Conservation (phyloP, 805 yeast species). For the Myxozyma melibiosi region DNA sequence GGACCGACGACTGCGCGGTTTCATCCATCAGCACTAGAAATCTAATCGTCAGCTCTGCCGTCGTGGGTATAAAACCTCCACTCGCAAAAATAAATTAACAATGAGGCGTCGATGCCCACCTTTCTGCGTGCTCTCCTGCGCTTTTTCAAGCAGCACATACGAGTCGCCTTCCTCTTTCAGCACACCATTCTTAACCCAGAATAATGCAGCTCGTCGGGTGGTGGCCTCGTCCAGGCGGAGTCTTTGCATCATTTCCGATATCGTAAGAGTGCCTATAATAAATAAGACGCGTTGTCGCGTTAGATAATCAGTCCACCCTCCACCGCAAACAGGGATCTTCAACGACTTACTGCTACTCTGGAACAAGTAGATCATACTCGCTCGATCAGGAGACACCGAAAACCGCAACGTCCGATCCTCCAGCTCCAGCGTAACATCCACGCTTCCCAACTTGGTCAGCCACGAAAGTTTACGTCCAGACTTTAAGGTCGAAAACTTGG, state of each 20-base stretch:
- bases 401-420: conserved; percentile 48
- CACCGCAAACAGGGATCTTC: no score
- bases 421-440: conserved; percentile 61
- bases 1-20: conserved; percentile 34
- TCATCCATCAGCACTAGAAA: conserved; percentile 14
- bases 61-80: background rate
- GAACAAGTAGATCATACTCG: conserved; percentile 61
- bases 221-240: conserved; percentile 50
- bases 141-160: conserved; percentile 49
- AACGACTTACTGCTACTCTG: conserved; percentile 37
- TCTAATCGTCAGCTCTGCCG: background rate
- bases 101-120: background rate
- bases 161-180: conserved; percentile 47
- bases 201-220: conserved; percentile 49
- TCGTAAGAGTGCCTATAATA: conserved; percentile 37
- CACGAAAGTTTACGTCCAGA: conserved; percentile 62
- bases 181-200: conserved; percentile 68
- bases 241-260: conserved; percentile 42
- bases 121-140: conserved; percentile 32
- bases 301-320: no score
- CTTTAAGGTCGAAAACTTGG: conserved; percentile 49
- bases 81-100: background rate
- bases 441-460: conserved; percentile 62
- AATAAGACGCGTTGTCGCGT: no score
- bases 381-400: conserved; percentile 69